Evolutionary conservation across 345 rosid species (phyloP).

Genomic region (Carallia pectinifolia): DNA sequence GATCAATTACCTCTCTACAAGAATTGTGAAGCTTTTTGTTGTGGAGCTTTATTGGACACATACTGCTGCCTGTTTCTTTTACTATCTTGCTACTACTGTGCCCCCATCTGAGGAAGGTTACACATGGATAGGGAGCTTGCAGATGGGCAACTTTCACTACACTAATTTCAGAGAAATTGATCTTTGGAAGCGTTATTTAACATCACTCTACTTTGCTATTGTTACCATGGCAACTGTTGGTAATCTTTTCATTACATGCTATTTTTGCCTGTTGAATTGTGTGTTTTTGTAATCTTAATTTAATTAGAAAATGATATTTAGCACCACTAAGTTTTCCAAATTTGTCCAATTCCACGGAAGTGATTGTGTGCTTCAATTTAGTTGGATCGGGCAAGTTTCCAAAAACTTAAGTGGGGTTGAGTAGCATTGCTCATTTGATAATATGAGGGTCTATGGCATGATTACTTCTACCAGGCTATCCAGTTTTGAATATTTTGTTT

Average conservation of each 20-base stretch:
- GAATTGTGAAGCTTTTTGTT: slow-evolving; percentile 80
- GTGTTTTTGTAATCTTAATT: no score
- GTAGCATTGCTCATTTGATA: no score
- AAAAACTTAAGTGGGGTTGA: no score
- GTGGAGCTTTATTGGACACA: slow-evolving; percentile 90
- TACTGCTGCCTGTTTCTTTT: slow-evolving; percentile 88
- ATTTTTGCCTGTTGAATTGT: no score
- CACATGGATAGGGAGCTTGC: slow-evolving; percentile 90
- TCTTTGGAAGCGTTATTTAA: slow-evolving; percentile 67
- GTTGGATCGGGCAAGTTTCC: no score
- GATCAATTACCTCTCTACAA: slow-evolving; percentile 72
- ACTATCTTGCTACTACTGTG: slow-evolving; percentile 83
- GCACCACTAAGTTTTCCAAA: no score
- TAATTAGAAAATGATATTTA: no score
- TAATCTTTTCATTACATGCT: slow-evolving; percentile 16
- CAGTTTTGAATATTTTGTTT: no score
- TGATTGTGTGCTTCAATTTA: no score
- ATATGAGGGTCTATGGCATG: no score
- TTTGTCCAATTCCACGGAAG: no score
- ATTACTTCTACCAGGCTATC: background rate
- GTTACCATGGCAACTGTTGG: slow-evolving; percentile 96
- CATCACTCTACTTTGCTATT: slow-evolving; percentile 79
- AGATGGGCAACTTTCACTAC: slow-evolving; percentile 68
- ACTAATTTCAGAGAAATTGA: slow-evolving; percentile 65
- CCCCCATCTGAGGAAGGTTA: slow-evolving; percentile 73